Conservation (phyloP, 139 green algal genomes). For the Micractinium conductrix region DNA sequence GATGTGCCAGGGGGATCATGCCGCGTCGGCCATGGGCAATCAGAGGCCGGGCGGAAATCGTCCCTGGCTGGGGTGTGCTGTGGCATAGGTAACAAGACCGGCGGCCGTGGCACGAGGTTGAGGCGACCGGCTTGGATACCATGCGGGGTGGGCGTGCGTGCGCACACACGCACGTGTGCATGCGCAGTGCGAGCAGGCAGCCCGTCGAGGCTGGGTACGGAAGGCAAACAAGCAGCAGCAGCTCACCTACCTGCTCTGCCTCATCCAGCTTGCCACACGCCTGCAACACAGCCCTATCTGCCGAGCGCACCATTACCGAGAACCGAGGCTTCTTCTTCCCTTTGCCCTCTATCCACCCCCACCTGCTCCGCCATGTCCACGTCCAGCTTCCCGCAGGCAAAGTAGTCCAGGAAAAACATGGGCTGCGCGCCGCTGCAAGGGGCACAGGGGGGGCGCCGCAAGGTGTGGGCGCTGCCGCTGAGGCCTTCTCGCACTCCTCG, state of each 20-base stretch:
- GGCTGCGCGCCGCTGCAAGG: conserved; percentile 93
- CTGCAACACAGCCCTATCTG: too few species aligned
- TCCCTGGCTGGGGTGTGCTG: conserved; percentile 22
- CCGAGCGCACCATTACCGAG: too few species aligned
- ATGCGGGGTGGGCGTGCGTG: not conserved
- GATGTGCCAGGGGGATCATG: conserved; percentile 55
- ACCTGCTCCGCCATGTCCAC: conserved; percentile 92
- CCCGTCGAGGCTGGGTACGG: too few species aligned
- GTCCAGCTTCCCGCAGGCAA: conserved; percentile 91
- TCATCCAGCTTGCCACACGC: too few species aligned
- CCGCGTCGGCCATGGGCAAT: conserved; percentile 25
- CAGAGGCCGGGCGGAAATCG: conserved; percentile 39
- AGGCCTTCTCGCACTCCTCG: too few species aligned
- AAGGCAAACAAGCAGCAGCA: too few species aligned
- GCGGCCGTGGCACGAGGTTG: conserved; percentile 5
- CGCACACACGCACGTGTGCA: too few species aligned
- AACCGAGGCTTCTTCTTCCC: too few species aligned
- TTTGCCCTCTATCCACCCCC: not conserved
- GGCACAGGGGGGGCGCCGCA: too few species aligned
- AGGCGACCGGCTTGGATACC: conserved; percentile 28
- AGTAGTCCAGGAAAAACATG: conserved; percentile 99
- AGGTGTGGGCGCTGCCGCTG: too few species aligned
- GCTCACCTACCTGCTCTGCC: too few species aligned
- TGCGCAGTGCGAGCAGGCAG: too few species aligned
- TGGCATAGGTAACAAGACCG: conserved; percentile 35